Evolutionary conservation across 306 rosid species (phyloP).

Genomic region (Corylus americana): DNA sequence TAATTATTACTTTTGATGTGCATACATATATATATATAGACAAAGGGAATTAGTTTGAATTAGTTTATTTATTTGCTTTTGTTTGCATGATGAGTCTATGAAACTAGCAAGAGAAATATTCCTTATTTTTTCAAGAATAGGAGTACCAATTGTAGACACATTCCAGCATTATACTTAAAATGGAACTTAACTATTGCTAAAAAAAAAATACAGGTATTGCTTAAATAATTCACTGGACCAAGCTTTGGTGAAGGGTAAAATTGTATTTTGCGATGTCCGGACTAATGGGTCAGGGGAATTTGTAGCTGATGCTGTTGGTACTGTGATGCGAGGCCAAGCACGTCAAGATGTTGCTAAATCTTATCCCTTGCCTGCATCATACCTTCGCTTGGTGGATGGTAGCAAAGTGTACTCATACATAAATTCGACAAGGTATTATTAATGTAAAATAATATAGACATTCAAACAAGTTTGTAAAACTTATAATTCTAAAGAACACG

Average conservation of each 20-base stretch:
- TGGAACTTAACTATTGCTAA: background rate
- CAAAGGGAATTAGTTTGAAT: too few relatives aligned
- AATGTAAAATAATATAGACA: background rate
- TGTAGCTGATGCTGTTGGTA: slow-evolving; percentile 19
- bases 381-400: too few relatives aligned
- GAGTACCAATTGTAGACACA: background rate
- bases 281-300: background rate
- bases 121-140: background rate
- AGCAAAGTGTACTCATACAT: too few relatives aligned
- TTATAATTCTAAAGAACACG: slow-evolving; percentile 10
- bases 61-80: background rate
- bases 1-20: too few relatives aligned
- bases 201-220: slow-evolving; percentile 6
- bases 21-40: too few relatives aligned
- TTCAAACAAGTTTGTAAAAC: slow-evolving; percentile 14
- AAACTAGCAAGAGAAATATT: background rate
- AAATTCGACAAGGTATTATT: background rate
- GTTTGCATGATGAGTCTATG: background rate
- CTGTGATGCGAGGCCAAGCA: background rate
- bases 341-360: background rate
- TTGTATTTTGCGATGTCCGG: slow-evolving; percentile 32
- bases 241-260: slow-evolving; percentile 34
- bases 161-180: too few relatives aligned
- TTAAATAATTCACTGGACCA: too few relatives aligned
- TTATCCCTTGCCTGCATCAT: too few relatives aligned